Base-by-base conservation (phyloP, 345 rosid species). In the Eucalyptus polyanthemos region DNA sequence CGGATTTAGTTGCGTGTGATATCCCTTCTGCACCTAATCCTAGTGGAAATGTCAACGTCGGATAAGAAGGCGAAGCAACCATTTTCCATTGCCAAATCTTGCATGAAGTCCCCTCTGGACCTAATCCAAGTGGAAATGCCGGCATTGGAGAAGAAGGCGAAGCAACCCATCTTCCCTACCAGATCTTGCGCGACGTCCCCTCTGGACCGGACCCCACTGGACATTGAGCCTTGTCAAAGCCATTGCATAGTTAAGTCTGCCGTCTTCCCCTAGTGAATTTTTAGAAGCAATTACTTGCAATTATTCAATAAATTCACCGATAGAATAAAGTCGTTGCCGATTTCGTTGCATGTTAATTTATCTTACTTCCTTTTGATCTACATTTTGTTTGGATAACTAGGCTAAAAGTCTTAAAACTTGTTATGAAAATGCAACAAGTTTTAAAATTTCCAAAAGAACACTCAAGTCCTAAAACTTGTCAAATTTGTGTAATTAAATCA, bases 391-490 rank as follows among this genome's bases (percentile, higher is more conserved):
- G n/a, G 60, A 11, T 58, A 58, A 25, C 0, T 25, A 7, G 5
- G n/a, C 14, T 58, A 58, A 11, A 58, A 58, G 7, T 24, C n/a
- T 58, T 25, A 58, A 58, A 58, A 25, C 67, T 58, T 0, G 2
- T 58, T 4, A 58, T 25, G 27, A 56, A 53, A 53, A 53, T 53
- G 56, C 2, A 53, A 53, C 24, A 53, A 53, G 4, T 17, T 51
- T 51, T 51, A 51, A 51, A 17, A 51, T 22, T 51, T 51, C 4
- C 22, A 51, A 51, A 54, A 54, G 2, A 5, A 24, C 14, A 10
- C 25, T 58, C 0, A 58, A 58, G 0, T 58, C 14, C 0, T 25
- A 0, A 58, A 58, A 25, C 7, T 60, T 60, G 15, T 60, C n/a
- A 27, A 60, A 60, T 27, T 5, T 25, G 15, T 27, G 67, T 60